Percentiles rank a stretch among this genome's conserved stretches.
These are phyloP conservation scores for Aquilaria sinensis DNA, from an alignment of 345 rosid genomes.

Conservation along the genomic window DNA sequence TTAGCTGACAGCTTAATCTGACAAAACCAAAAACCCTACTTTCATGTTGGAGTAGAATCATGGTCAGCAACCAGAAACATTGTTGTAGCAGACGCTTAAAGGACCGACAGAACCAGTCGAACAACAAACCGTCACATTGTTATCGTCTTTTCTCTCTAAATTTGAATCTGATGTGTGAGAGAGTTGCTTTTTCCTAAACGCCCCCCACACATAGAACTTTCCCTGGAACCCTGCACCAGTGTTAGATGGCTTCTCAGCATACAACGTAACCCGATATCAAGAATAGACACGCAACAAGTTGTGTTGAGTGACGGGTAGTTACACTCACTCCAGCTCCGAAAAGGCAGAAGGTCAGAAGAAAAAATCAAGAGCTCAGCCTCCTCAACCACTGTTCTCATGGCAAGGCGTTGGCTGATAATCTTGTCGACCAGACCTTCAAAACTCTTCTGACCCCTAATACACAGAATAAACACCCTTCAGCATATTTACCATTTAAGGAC, in stretches of 20 bases:
- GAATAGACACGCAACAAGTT: not conserved
- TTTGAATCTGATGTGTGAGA: not conserved
- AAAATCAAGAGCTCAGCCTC: constrained; percentile 63
- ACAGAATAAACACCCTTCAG: constrained; percentile 5
- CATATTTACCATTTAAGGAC: not conserved
- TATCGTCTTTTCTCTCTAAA: too few species aligned
- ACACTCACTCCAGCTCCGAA: constrained; percentile 51
- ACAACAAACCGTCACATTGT: too few species aligned
- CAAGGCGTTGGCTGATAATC: constrained; percentile 44
- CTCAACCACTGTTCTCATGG: constrained; percentile 41
- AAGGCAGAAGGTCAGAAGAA: constrained; percentile 53
- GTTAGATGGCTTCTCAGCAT: not conserved
- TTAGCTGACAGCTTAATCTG: too few species aligned
- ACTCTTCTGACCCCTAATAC: constrained; percentile 32
- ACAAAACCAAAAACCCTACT: too few species aligned
- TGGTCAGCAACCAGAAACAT: too few species aligned
- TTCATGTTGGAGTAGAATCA: too few species aligned
- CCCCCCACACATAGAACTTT: constrained; percentile 67
- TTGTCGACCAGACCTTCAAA: constrained; percentile 37
- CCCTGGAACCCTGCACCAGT: constrained; percentile 42
- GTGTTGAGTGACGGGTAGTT: not conserved
- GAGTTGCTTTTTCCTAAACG: constrained; percentile 43
- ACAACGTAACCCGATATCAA: not conserved
- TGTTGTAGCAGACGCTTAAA: too few species aligned
- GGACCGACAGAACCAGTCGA: too few species aligned